Percentiles rank a stretch among this genome's conserved stretches.
Evolutionary conservation across 805 yeast genomes (phyloP).

Genomic region (Yarrowia sp.): DNA sequence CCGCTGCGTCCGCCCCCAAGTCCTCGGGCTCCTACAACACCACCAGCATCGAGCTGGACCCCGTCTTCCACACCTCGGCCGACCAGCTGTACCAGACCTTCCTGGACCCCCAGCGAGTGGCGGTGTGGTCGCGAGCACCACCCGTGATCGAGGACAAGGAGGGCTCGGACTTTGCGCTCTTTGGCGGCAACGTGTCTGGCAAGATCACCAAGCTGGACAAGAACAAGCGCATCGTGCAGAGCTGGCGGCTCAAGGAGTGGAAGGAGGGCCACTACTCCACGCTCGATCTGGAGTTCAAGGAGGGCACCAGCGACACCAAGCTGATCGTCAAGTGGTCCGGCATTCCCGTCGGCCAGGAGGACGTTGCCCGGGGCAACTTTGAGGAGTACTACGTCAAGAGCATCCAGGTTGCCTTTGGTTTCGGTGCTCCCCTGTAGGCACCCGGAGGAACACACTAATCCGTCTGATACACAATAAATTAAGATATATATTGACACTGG

Average conservation of each 20-base stretch:
- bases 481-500: background rate
- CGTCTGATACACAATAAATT: constrained; percentile 13
- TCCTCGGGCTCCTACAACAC: constrained; percentile 56
- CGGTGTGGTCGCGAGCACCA: constrained; percentile 86
- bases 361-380: constrained; percentile 72
- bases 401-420: constrained; percentile 89
- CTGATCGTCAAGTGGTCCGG: constrained; percentile 78
- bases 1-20: constrained; percentile 42
- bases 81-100: constrained; percentile 79
- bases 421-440: constrained; percentile 77
- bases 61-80: constrained; percentile 82
- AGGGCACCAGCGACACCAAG: constrained; percentile 81
- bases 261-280: constrained; percentile 75
- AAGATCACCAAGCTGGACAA: constrained; percentile 58
- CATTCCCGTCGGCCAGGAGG: constrained; percentile 96
- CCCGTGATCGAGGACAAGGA: constrained; percentile 57
- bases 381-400: constrained; percentile 86
- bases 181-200: constrained; percentile 86
- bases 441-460: background rate
- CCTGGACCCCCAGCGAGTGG: constrained; percentile 69
- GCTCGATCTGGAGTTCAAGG: constrained; percentile 62
- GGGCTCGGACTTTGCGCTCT: constrained; percentile 63
- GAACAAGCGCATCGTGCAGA: constrained; percentile 60
- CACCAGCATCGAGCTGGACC: constrained; percentile 70
- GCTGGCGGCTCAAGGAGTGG: constrained; percentile 92